Conservation (phyloP, 345 rosid species). For the Draba incana region DNA sequence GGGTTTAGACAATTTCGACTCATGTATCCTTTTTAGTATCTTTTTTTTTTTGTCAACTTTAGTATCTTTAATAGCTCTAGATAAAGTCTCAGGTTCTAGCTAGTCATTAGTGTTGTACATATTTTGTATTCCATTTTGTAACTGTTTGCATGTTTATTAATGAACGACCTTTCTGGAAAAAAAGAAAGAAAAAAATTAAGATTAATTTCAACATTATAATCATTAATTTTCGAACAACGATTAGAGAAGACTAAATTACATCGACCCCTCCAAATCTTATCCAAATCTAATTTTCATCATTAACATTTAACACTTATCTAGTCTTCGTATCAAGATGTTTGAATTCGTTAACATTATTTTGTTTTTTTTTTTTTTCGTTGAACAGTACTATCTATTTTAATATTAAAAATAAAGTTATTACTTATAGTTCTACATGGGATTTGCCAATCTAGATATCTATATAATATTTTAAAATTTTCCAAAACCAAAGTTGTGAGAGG, state of each 20-base stretch:
- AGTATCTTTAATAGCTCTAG: too few species aligned
- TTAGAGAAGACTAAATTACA: slow-evolving; percentile 30
- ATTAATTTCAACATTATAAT: background rate
- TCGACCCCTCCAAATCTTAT: slow-evolving; percentile 43
- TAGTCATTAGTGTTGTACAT: too few species aligned
- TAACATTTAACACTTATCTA: slow-evolving; percentile 28
- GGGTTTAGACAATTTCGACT: too few species aligned
- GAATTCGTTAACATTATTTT: slow-evolving; percentile 9
- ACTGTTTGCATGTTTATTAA: too few species aligned
- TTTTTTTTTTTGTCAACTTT: too few species aligned
- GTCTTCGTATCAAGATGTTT: slow-evolving; percentile 23
- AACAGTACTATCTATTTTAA: slow-evolving; percentile 9
- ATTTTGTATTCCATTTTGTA: too few species aligned
- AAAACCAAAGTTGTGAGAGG: too few species aligned
- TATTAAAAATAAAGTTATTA: slow-evolving; percentile 9
- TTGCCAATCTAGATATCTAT: background rate
- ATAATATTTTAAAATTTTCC: too few species aligned
- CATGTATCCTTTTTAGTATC: too few species aligned
- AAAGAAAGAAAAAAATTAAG: too few species aligned
- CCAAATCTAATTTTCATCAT: slow-evolving; percentile 40
- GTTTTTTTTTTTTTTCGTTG: slow-evolving; percentile 7
- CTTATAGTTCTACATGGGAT: background rate
- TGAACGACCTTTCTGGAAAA: too few species aligned
- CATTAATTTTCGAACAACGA: slow-evolving; percentile 23
- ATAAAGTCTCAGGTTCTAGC: too few species aligned